Evolutionary conservation across 306 rosid genomes (phyloP).

Genomic region (Psophocarpus tetragonolobus): DNA sequence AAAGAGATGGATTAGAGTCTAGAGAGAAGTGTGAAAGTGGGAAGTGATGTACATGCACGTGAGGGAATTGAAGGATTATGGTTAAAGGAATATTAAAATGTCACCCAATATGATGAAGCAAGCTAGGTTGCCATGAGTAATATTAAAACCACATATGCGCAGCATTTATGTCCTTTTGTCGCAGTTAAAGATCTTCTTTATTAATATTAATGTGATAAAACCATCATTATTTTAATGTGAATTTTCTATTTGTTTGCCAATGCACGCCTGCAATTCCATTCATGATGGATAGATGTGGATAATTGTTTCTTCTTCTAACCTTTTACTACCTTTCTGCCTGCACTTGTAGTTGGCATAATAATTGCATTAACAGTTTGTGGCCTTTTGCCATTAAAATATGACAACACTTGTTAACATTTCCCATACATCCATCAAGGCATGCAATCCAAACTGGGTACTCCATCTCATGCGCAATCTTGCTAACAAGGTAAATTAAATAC

Average conservation of each 20-base stretch:
- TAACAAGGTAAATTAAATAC: background rate
- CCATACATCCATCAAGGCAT: background rate
- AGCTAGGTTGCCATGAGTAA: constrained; percentile 39
- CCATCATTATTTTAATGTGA: background rate
- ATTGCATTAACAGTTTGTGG: constrained; percentile 18
- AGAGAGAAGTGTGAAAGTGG: background rate
- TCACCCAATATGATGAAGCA: constrained; percentile 38
- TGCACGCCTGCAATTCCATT: constrained; percentile 59
- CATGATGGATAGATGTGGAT: constrained; percentile 32
- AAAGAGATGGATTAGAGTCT: constrained; percentile 1
- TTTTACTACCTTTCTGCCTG: constrained; percentile 26
- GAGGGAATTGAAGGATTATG: constrained; percentile 43
- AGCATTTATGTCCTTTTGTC: constrained; percentile 32
- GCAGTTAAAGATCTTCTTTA: background rate
- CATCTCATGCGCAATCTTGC: background rate
- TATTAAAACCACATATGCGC: constrained; percentile 37
- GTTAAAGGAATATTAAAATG: constrained; percentile 41
- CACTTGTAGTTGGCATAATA: constrained; percentile 34
- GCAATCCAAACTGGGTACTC: background rate
- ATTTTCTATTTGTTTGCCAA: constrained; percentile 31
- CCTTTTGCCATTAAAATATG: background rate
- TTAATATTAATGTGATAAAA: background rate
- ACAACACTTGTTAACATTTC: constrained; percentile 1
- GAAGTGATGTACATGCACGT: constrained; percentile 24
- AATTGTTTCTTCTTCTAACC: constrained; percentile 27